phyloP scores from a whole-genome alignment of 192 early-diverging fungal genomes.

The Gonapodya prolifera region DNA sequence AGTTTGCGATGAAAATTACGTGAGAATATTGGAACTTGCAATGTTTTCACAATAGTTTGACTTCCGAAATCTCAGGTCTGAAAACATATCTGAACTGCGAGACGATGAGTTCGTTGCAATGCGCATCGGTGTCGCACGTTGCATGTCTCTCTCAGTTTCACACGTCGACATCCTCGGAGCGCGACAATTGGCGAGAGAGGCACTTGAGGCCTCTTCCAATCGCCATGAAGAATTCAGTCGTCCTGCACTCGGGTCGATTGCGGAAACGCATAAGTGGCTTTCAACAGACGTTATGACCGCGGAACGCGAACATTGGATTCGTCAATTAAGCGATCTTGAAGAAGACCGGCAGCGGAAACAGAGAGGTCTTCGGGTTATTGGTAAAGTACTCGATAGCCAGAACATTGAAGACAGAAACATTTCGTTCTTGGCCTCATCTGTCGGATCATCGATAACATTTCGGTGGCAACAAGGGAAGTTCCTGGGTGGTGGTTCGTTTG shows the following conservation, averaged over 20 bases:
- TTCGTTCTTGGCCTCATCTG: constrained; percentile 57
- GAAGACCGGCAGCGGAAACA: constrained; percentile 28
- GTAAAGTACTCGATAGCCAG: constrained; percentile 64
- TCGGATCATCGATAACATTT: constrained; percentile 59
- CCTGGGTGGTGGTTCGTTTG: constrained; percentile 78
- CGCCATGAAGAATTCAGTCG: background rate
- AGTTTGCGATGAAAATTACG: constrained; percentile 68
- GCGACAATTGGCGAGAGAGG: constrained; percentile 14
- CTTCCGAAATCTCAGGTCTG: constrained; percentile 25
- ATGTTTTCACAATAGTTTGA: background rate
- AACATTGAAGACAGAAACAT: constrained; percentile 68
- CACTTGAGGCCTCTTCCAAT: background rate
- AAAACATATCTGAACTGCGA: constrained; percentile 51
- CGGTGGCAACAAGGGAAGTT: constrained; percentile 76
- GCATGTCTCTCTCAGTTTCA: constrained; percentile 65
- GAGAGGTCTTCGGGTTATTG: constrained; percentile 41
- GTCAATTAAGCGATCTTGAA: constrained; percentile 39
- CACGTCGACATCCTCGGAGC: constrained; percentile 72
- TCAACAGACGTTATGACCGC: background rate
- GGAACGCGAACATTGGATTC: constrained; percentile 26
- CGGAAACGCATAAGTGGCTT: background rate
- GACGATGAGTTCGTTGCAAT: constrained; percentile 60
- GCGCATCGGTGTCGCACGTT: constrained; percentile 57
- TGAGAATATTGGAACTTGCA: background rate
- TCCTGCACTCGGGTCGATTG: background rate